phyloP scores from a whole-genome alignment of 2,329 filamentous ascomycete genomes.

The Alternaria burnsii region DNA sequence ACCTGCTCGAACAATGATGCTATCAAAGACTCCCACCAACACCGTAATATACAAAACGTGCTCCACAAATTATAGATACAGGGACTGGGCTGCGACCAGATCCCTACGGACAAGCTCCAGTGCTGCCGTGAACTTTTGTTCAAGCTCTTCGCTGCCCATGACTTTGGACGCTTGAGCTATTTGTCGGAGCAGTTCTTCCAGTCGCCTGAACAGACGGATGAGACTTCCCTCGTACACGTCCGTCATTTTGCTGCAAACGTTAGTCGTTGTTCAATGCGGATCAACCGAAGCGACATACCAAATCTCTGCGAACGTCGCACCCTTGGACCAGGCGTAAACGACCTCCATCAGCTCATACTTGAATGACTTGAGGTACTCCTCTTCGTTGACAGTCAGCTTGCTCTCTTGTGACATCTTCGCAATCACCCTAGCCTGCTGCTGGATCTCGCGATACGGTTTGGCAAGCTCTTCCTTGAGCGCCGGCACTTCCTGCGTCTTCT shows the following conservation, averaged over 20 bases:
- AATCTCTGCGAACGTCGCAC: constrained; percentile 88
- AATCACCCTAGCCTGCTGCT: constrained; percentile 84
- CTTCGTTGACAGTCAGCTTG: constrained; percentile 92
- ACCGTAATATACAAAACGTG: constrained; percentile 25
- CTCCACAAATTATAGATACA: constrained; percentile 70
- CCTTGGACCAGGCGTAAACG: constrained; percentile 89
- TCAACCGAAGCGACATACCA: constrained; percentile 71
- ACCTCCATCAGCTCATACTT: constrained; percentile 98
- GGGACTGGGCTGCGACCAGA: constrained; percentile 91
- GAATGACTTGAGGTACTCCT: constrained; percentile 88
- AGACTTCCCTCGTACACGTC: constrained; percentile 96
- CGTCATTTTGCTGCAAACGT: constrained; percentile 87
- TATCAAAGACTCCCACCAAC: constrained; percentile 21
- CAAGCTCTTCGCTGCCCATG: constrained; percentile 95
- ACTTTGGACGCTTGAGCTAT: constrained; percentile 96
- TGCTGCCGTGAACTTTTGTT: constrained; percentile 88
- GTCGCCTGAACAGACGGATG: constrained; percentile 92
- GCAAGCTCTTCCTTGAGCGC: constrained; percentile 80
- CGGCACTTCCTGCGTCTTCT: constrained; percentile 82
- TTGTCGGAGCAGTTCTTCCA: constrained; percentile 93
- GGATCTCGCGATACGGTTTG: constrained; percentile 86
- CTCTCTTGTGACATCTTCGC: constrained; percentile 95
- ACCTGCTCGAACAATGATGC: constrained; percentile 23
- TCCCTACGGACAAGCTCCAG: constrained; percentile 88
- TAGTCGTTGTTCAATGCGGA: constrained; percentile 8